Conservation (phyloP, 2,329 filamentous ascomycete genomes). For the Ophiostoma novo-ulmi region DNA sequence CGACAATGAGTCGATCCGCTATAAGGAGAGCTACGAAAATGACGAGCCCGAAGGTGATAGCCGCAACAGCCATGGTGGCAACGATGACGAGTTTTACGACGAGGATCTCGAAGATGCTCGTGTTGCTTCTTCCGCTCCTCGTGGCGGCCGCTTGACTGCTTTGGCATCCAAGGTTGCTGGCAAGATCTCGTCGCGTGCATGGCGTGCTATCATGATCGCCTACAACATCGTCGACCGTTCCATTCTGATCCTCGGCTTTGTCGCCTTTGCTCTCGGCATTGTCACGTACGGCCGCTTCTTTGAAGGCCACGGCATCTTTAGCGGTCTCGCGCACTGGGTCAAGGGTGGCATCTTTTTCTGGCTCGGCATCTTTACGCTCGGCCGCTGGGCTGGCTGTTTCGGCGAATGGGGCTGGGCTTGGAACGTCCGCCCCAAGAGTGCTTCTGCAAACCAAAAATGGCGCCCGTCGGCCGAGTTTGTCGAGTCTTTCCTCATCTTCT, state of each 20-base stretch:
- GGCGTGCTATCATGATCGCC: slow-evolving; percentile 52
- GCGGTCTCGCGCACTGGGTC: slow-evolving; percentile 84
- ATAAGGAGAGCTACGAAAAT: slow-evolving; percentile 47
- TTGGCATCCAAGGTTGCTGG: slow-evolving; percentile 51
- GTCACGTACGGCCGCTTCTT: slow-evolving; percentile 79
- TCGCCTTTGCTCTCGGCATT: slow-evolving; percentile 65
- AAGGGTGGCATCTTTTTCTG: slow-evolving; percentile 95
- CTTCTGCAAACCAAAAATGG: slow-evolving; percentile 48
- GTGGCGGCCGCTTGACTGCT: slow-evolving; percentile 46
- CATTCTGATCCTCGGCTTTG: slow-evolving; percentile 72
- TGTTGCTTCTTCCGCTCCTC: slow-evolving; percentile 33
- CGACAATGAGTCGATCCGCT: slow-evolving; percentile 41
- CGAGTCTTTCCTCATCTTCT: slow-evolving; percentile 83
- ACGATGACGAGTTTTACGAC: slow-evolving; percentile 37
- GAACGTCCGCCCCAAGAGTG: slow-evolving; percentile 67
- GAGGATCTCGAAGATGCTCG: slow-evolving; percentile 41
- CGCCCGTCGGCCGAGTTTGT: slow-evolving; percentile 80
- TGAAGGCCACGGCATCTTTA: slow-evolving; percentile 66
- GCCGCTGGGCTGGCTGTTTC: slow-evolving; percentile 86
- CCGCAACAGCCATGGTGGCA: slow-evolving; percentile 28
- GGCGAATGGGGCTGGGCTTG: slow-evolving; percentile 90
- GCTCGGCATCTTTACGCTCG: slow-evolving; percentile 81
- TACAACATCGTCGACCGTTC: slow-evolving; percentile 70
- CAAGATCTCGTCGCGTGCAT: slow-evolving; percentile 51
- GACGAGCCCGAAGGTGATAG: slow-evolving; percentile 39